Conservation (phyloP, 192 early-diverging fungal species). For the Coemansia aciculifera region DNA sequence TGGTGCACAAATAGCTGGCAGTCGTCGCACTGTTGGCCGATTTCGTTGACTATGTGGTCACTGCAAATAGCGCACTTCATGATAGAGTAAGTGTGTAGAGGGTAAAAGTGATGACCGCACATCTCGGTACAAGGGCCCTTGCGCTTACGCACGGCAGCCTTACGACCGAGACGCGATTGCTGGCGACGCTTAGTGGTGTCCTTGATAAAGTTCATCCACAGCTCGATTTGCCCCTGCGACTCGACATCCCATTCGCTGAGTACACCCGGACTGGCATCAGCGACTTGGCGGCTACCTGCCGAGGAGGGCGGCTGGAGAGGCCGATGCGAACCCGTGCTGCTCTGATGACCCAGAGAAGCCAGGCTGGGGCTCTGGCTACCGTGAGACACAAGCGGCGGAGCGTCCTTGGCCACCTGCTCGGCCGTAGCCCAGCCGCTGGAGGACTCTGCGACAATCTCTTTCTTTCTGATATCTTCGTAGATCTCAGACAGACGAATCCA, state of each 20-base stretch:
- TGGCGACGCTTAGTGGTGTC: slow-evolving; percentile 45
- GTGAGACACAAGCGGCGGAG: neutral
- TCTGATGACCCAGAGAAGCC: slow-evolving; percentile 15
- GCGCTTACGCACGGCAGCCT: slow-evolving; percentile 73
- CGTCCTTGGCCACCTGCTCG: slow-evolving; percentile 44
- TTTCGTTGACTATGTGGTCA: slow-evolving; percentile 88
- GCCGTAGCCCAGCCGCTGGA: slow-evolving; percentile 57
- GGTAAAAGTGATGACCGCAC: slow-evolving; percentile 93
- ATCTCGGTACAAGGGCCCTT: slow-evolving; percentile 83
- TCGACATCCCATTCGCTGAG: slow-evolving; percentile 76
- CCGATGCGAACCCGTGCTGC: slow-evolving; percentile 11
- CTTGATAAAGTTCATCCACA: slow-evolving; percentile 85
- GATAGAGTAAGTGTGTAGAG: slow-evolving; percentile 90
- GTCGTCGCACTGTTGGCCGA: slow-evolving; percentile 93
- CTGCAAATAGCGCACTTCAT: slow-evolving; percentile 97
- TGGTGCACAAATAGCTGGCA: slow-evolving; percentile 95
- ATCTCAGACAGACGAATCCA: slow-evolving; percentile 96
- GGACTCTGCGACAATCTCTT: slow-evolving; percentile 62
- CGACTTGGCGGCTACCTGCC: neutral
- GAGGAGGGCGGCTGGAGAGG: neutral
- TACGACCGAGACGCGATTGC: slow-evolving; percentile 66
- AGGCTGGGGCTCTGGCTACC: slow-evolving; percentile 19
- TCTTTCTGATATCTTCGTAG: slow-evolving; percentile 78
- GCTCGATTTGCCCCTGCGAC: slow-evolving; percentile 83
- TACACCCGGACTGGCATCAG: slow-evolving; percentile 34